Percentiles rank a stretch among this genome's conserved stretches.
These are phyloP conservation scores for Fusarium beomiforme DNA, from an alignment of 2,329 filamentous ascomycete species.

Conservation along the genomic window DNA sequence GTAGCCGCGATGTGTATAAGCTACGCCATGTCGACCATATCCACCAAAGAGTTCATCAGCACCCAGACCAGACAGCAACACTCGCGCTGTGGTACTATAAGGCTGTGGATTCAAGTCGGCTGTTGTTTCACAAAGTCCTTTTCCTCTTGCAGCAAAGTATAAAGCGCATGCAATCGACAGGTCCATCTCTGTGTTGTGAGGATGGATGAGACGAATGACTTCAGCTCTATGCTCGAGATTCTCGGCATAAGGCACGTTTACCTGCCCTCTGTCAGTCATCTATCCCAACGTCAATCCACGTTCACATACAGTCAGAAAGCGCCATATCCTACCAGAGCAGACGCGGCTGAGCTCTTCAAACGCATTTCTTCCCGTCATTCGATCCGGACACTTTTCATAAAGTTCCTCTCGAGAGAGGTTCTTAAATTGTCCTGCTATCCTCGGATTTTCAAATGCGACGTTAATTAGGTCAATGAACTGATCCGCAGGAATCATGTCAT, in stretches of 20 bases:
- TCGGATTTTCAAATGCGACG: conserved; percentile 95
- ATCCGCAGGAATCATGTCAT: conserved; percentile 75
- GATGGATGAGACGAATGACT: conserved; percentile 83
- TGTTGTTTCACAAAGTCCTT: conserved; percentile 58
- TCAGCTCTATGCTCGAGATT: conserved; percentile 73
- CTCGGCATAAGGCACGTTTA: conserved; percentile 85
- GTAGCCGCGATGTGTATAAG: conserved; percentile 77
- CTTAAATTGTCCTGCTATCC: conserved; percentile 68
- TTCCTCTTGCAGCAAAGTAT: conserved; percentile 91
- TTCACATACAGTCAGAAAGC: conserved; percentile 75
- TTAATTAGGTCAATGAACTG: conserved; percentile 90
- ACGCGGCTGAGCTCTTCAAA: conserved; percentile 75
- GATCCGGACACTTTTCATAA: conserved; percentile 90
- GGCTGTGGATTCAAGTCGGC: conserved; percentile 39
- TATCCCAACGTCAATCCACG: background rate
- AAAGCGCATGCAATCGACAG: conserved; percentile 91
- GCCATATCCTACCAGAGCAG: conserved; percentile 79
- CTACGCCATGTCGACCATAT: conserved; percentile 84
- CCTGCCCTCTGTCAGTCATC: conserved; percentile 48
- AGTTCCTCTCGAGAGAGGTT: conserved; percentile 49
- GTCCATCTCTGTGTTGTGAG: conserved; percentile 99
- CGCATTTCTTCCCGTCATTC: conserved; percentile 84
- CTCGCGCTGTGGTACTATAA: conserved; percentile 78
- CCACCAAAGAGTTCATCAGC: conserved; percentile 97
- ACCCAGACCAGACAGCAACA: conserved; percentile 90